These are phyloP conservation scores for Besnoitia besnoiti DNA, from an alignment of 169 alveolate species.

Conservation along the genomic window DNA sequence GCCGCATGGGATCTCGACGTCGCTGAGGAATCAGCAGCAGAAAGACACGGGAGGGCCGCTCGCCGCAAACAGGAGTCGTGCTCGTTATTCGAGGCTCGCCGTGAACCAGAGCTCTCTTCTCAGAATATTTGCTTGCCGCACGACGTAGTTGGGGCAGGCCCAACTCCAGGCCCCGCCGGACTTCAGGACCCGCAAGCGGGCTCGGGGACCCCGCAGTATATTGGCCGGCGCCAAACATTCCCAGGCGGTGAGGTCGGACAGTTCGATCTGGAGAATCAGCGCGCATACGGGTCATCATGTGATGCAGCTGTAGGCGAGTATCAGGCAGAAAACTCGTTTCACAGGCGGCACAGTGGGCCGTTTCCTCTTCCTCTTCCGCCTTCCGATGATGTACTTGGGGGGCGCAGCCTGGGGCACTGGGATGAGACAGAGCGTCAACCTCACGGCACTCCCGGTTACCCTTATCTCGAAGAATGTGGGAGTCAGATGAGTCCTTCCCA, in stretches of 20 bases:
- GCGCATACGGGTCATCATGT: neutral
- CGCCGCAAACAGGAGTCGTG: neutral
- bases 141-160: neutral
- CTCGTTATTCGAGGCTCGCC: neutral
- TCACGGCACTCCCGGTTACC: neutral
- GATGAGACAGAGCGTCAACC: neutral
- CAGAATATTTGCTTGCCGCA: neutral
- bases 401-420: neutral
- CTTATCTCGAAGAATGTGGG: neutral
- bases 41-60: neutral
- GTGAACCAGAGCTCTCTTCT: neutral
- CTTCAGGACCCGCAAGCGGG: neutral
- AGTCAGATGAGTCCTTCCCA: neutral
- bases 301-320: neutral
- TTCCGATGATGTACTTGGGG: neutral
- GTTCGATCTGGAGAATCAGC: neutral
- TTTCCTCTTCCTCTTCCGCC: slow-evolving; percentile 9
- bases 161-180: neutral
- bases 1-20: neutral
- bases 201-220: neutral
- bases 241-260: neutral
- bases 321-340: neutral
- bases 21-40: neutral
- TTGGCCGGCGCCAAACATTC: slow-evolving; percentile 16
- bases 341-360: slow-evolving; percentile 18